A percentile compares a stretch with the other conserved stretches of the same genome.
These are phyloP conservation scores for Monosporascus sp. DNA, from an alignment of 2,329 filamentous ascomycete species.

Conservation along the genomic window DNA sequence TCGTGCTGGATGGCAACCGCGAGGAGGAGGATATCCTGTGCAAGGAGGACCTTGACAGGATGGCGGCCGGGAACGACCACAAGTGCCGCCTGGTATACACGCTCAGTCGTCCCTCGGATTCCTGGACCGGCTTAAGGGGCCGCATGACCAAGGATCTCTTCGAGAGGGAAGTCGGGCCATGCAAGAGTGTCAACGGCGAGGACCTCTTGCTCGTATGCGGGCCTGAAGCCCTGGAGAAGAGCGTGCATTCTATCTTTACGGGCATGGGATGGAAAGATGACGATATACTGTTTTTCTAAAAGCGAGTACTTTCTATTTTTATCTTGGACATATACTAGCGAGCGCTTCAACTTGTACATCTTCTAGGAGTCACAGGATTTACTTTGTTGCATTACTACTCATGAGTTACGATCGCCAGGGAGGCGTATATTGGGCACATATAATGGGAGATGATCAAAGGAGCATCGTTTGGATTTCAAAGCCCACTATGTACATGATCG, in stretches of 20 bases:
- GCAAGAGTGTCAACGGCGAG: slow-evolving; percentile 32
- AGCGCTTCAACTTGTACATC: neutral
- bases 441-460: neutral
- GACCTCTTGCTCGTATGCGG: slow-evolving; percentile 75
- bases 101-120: slow-evolving; percentile 55
- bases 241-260: slow-evolving; percentile 39
- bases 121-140: slow-evolving; percentile 65
- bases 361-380: neutral
- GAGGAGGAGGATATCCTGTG: slow-evolving; percentile 78
- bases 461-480: neutral
- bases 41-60: slow-evolving; percentile 61
- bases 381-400: neutral
- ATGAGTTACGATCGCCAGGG: neutral
- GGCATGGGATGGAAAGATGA: slow-evolving; percentile 66
- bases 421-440: neutral
- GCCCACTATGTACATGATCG: neutral
- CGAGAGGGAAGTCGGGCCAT: slow-evolving; percentile 47
- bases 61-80: slow-evolving; percentile 47
- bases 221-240: slow-evolving; percentile 68
- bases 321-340: neutral
- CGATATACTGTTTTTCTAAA: slow-evolving; percentile 69
- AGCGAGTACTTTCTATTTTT: neutral
- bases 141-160: slow-evolving; percentile 61
- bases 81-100: slow-evolving; percentile 64
- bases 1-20: slow-evolving; percentile 75